Evolutionary conservation across 805 yeast species (phyloP).

Genomic region (Saturnispora sanitii): DNA sequence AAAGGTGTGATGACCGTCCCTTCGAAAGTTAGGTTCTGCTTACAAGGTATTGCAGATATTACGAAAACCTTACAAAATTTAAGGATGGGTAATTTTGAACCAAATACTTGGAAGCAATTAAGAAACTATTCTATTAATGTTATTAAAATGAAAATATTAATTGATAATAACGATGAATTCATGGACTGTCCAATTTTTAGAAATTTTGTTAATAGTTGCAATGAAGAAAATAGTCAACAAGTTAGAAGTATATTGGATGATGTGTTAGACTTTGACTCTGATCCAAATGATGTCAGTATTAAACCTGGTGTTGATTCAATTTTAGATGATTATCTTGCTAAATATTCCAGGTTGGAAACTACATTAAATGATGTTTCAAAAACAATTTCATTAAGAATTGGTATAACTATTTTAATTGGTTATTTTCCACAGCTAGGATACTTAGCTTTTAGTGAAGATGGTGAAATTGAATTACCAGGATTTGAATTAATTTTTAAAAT

Average conservation of each 20-base stretch:
- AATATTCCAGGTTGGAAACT: conserved; percentile 27
- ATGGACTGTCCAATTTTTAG: conserved; percentile 10
- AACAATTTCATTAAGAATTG: conserved; percentile 8
- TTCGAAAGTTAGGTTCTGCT: background rate
- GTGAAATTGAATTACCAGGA: background rate
- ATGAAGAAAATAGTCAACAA: conserved; percentile 8
- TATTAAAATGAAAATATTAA: conserved; percentile 11
- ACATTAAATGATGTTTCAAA: conserved; percentile 21
- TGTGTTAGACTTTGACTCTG: conserved; percentile 30
- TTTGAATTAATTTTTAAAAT: conserved; percentile 33
- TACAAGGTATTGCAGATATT: conserved; percentile 23
- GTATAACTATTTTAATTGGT: conserved; percentile 18
- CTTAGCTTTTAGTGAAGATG: conserved; percentile 24
- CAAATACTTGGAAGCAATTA: conserved; percentile 25
- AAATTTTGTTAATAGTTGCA: conserved; percentile 12
- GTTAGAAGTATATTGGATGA: conserved; percentile 17
- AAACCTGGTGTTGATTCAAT: conserved; percentile 23
- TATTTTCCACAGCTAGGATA: conserved; percentile 41
- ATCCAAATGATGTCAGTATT: conserved; percentile 22
- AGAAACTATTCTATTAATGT: conserved; percentile 18
- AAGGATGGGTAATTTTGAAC: conserved; percentile 21
- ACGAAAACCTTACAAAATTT: conserved; percentile 16
- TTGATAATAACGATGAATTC: conserved; percentile 6
- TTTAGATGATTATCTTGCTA: conserved; percentile 21
- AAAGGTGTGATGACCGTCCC: background rate